These are phyloP conservation scores for Inonotus hispidus DNA, from an alignment of 1,284 basidiomycete species.

Conservation along the genomic window DNA sequence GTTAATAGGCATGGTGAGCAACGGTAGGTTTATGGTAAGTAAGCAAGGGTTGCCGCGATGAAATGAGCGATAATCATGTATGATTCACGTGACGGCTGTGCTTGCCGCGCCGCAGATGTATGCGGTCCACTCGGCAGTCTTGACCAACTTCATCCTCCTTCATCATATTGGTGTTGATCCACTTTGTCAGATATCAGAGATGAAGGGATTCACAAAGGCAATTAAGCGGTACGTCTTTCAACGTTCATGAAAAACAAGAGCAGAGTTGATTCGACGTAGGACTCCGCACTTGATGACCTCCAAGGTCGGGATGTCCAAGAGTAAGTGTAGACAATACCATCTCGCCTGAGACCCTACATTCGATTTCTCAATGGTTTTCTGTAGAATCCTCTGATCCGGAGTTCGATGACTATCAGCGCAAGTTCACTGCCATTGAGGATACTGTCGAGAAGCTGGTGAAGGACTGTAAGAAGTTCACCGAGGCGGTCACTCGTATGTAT, in stretches of 20 bases:
- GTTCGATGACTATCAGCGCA: conserved; percentile 77
- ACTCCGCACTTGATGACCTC: conserved; percentile 85
- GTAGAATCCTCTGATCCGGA: conserved; percentile 83
- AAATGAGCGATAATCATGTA: neutral
- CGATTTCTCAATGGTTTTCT: conserved; percentile 6
- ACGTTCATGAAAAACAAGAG: neutral
- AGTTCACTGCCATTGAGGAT: conserved; percentile 75
- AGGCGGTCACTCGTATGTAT: conserved; percentile 69
- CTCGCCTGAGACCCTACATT: neutral
- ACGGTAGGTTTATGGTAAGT: conserved; percentile 3
- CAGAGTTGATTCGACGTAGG: conserved; percentile 33
- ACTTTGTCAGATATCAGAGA: conserved; percentile 27
- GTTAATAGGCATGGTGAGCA: conserved; percentile 50
- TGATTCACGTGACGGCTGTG: neutral
- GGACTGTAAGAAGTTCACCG: conserved; percentile 85
- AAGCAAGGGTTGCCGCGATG: neutral
- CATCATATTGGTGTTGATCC: neutral
- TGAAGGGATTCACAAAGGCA: conserved; percentile 81
- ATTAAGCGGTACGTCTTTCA: conserved; percentile 57
- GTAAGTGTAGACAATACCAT: conserved; percentile 42
- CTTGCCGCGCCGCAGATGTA: neutral
- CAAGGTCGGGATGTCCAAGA: conserved; percentile 87
- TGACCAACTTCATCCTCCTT: conserved; percentile 2
- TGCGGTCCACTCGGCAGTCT: neutral
- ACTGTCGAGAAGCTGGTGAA: conserved; percentile 88